Conservation (phyloP, 148 eudicot species). For the Beta vulgaris region DNA sequence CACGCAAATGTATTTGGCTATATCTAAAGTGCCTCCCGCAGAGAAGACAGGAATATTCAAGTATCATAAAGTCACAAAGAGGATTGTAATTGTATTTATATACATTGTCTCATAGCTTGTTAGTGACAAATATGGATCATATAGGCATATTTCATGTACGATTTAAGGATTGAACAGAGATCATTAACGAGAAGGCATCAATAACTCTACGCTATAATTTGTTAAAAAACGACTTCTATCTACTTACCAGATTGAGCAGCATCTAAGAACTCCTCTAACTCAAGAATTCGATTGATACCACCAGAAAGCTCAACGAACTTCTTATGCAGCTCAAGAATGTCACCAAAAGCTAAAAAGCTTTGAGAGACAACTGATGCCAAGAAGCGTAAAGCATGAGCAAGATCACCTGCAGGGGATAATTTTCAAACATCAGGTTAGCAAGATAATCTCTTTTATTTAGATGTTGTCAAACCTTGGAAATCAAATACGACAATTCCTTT, state of each 20-base stretch:
- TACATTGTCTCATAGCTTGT: neutral
- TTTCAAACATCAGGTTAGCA: conserved; percentile 2
- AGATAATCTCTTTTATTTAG: neutral
- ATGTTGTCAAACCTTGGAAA: neutral
- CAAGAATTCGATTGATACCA: conserved; percentile 86
- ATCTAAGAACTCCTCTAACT: conserved; percentile 84
- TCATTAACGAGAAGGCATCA: too few species aligned
- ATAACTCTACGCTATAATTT: too few species aligned
- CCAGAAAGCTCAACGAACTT: conserved; percentile 92
- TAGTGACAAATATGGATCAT: neutral
- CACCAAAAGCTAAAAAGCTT: conserved; percentile 97
- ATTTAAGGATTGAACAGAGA: neutral
- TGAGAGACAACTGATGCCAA: conserved; percentile 97
- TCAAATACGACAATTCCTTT: neutral
- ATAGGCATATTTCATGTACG: neutral
- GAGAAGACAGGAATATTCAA: neutral
- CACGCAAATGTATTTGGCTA: neutral
- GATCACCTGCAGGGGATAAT: conserved; percentile 56
- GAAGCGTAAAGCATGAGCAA: conserved; percentile 94
- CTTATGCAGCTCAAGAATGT: conserved; percentile 85
- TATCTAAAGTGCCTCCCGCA: neutral
- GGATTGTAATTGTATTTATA: neutral
- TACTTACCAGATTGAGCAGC: conserved; percentile 76
- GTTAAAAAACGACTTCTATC: too few species aligned
- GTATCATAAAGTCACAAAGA: neutral